A percentile compares a stretch with the other conserved stretches of the same genome.
Conservation (phyloP, 108 stramenopile genomes). For the Cylindrotheca closterium region DNA sequence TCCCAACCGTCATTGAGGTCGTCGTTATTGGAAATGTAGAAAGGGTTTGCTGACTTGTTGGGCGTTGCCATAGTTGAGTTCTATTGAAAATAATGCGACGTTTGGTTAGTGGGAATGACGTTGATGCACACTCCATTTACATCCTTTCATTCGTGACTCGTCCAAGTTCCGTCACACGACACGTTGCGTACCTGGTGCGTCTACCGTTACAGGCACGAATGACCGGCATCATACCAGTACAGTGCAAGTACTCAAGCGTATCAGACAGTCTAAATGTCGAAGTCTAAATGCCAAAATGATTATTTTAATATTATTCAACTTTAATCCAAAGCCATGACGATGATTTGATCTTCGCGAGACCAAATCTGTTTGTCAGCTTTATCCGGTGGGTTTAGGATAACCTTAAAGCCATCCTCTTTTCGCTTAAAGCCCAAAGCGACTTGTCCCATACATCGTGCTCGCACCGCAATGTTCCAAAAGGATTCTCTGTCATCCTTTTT, state of each 20-base stretch:
- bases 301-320: too few species aligned
- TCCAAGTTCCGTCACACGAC: too few species aligned
- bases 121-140: not conserved
- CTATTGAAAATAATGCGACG: not conserved
- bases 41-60: conserved; percentile 14
- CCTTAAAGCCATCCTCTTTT: not conserved
- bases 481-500: not conserved
- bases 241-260: too few species aligned
- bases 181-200: too few species aligned
- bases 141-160: not conserved
- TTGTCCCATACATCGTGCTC: not conserved
- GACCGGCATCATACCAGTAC: too few species aligned
- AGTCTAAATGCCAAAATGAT: too few species aligned
- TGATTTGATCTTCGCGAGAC: not conserved
- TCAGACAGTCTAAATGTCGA: too few species aligned
- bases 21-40: conserved; percentile 13
- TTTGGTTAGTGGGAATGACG: not conserved
- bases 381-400: not conserved
- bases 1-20: conserved; percentile 15
- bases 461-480: not conserved
- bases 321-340: not conserved
- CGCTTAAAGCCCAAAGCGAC: not conserved
- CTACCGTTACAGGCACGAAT: too few species aligned
- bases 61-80: not conserved
- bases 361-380: not conserved